Conservation (phyloP, 768 basidiomycete species). For the Kwoniella sp. region DNA sequence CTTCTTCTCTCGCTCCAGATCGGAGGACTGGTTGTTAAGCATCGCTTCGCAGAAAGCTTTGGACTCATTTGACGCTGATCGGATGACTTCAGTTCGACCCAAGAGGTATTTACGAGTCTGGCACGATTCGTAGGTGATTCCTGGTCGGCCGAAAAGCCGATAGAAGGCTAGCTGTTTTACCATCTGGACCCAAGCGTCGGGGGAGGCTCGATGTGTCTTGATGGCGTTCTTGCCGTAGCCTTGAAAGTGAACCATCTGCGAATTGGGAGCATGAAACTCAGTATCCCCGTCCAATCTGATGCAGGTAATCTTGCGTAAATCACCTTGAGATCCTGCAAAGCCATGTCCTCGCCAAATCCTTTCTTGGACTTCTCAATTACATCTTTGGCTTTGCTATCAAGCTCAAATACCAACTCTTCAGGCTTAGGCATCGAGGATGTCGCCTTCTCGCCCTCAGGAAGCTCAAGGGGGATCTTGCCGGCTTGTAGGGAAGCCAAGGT, state of each 20-base stretch:
- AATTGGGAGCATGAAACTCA: neutral
- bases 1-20: constrained; percentile 64
- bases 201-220: constrained; percentile 82
- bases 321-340: constrained; percentile 76
- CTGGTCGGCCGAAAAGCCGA: constrained; percentile 69
- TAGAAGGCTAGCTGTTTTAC: constrained; percentile 95
- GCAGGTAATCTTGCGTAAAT: constrained; percentile 32
- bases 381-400: constrained; percentile 62
- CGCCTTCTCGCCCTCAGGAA: constrained; percentile 52
- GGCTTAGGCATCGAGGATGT: constrained; percentile 61
- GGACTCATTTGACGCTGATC: constrained; percentile 77
- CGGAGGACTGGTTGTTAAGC: constrained; percentile 52
- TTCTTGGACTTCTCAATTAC: constrained; percentile 65
- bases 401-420: constrained; percentile 69
- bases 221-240: constrained; percentile 85
- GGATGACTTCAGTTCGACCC: constrained; percentile 93
- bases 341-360: constrained; percentile 75
- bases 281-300: neutral
- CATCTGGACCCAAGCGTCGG: constrained; percentile 93
- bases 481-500: constrained; percentile 72
- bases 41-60: constrained; percentile 88
- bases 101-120: constrained; percentile 90
- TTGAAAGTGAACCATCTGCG: constrained; percentile 75
- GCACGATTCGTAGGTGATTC: constrained; percentile 91
- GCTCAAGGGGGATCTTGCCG: constrained; percentile 75